phyloP scores from a whole-genome alignment of 768 basidiomycete species.

The Austroboletus festivus region DNA sequence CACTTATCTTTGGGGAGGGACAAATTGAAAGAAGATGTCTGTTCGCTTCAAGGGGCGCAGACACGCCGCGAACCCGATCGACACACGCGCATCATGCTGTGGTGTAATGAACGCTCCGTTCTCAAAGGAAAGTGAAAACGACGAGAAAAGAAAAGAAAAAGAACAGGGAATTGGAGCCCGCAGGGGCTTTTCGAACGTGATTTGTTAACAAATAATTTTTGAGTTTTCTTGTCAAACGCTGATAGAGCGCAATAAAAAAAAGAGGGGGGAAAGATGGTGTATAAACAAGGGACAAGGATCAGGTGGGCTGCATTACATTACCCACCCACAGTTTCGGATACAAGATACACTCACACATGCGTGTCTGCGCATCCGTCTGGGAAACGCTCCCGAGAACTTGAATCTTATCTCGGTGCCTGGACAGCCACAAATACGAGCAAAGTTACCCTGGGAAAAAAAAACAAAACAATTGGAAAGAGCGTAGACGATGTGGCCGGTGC shows the following conservation, averaged over 20 bases:
- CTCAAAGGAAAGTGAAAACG: neutral
- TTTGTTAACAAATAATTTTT: neutral
- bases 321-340: neutral
- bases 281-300: neutral
- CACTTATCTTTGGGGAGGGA: too few relatives aligned
- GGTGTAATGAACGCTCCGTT: neutral
- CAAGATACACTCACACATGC: neutral
- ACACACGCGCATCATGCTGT: slow-evolving; percentile 1
- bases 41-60: neutral
- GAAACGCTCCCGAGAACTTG: neutral
- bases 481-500: too few relatives aligned
- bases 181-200: too few relatives aligned
- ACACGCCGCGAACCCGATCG: neutral
- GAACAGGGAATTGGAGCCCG: too few relatives aligned
- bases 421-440: slow-evolving; percentile 8
- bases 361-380: neutral
- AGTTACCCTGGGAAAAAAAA: slow-evolving; percentile 7
- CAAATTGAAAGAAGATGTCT: too few relatives aligned
- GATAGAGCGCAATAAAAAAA: neutral
- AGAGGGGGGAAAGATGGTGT: neutral
- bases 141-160: too few relatives aligned
- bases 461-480: too few relatives aligned
- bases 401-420: slow-evolving; percentile 17
- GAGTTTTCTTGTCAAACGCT: neutral
- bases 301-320: neutral